Base-by-base conservation (phyloP, 768 basidiomycete genomes). In the Leccinum longicurvipes region DNA sequence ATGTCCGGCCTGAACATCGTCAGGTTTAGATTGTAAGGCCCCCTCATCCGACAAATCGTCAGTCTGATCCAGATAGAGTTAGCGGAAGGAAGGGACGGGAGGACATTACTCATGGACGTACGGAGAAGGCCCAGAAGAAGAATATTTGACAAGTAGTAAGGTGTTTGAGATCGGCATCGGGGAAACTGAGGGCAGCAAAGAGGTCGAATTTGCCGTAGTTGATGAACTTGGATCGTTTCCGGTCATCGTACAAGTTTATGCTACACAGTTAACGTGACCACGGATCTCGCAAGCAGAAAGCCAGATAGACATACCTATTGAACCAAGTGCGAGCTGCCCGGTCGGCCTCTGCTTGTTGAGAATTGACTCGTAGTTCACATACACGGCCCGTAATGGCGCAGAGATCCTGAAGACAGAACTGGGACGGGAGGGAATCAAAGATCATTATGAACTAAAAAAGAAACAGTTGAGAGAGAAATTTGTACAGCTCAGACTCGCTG, bases 51-150 rank as follows among this genome's bases (percentile, higher is more conserved):
- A 68, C 47, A 74, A 54, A 51, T 74, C 73, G 44, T 74, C 74
- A 5, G 74, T 68, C 73, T 74, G 34, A 21, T 27, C 12, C 29
- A 10, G 36, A 36, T n/a, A 36, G 17, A 10, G 19, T 67, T 17
- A 66, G 59, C 28, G 15, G 23, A 19, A 15, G 32, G 9, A 45
- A 11, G 24, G 6, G 1, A 31, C 6, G 49, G 17, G 17, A n/a
- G 9, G 4, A 9, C 36, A 36, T n/a, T n/a, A 10, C 15, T 15
- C 50, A 44, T 31, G n/a, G 24, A 60, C 66, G 5, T 53, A 75
- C 73, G 24, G 73, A 64, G 56, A 74, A 74, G 14, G 73, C 73
- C 72, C 73, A 74, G 31, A 74, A 65, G 62, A 73, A 74, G 55
- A 74, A 74, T 23, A 70, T 66, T 27, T 75, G 67, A 55, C 74